Evolutionary conservation across 306 rosid genomes (phyloP).

Genomic region (Echinosophora koreensis): DNA sequence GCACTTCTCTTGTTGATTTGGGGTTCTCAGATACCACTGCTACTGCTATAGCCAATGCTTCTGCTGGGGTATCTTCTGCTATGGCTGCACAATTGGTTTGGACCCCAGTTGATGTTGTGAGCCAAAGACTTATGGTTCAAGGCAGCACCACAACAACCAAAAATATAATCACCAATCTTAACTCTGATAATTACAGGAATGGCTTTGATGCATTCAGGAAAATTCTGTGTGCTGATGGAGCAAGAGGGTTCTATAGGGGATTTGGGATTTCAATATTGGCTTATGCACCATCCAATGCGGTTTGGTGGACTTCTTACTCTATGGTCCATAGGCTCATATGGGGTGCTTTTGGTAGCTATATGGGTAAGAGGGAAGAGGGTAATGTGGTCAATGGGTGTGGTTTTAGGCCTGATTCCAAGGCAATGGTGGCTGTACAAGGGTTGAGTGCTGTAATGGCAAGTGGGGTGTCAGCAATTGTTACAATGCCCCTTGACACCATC

Average conservation of each 20-base stretch:
- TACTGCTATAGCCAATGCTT: slow-evolving; percentile 74
- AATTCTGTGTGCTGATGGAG: slow-evolving; percentile 76
- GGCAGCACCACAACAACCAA: slow-evolving; percentile 49
- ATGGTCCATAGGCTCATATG: slow-evolving; percentile 79
- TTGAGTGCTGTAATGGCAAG: slow-evolving; percentile 91
- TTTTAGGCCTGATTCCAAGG: slow-evolving; percentile 68
- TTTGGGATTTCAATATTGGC: slow-evolving; percentile 89
- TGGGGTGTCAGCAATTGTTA: slow-evolving; percentile 87
- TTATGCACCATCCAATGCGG: slow-evolving; percentile 96
- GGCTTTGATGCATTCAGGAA: slow-evolving; percentile 89
- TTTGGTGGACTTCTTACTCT: slow-evolving; percentile 98
- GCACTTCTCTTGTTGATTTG: slow-evolving; percentile 59
- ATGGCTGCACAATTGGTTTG: slow-evolving; percentile 95
- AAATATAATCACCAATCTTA: slow-evolving; percentile 52
- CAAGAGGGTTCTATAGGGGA: slow-evolving; percentile 87
- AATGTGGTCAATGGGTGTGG: slow-evolving; percentile 42
- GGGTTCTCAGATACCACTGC: slow-evolving; percentile 87
- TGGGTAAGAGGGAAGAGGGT: slow-evolving; percentile 57
- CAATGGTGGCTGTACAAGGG: slow-evolving; percentile 77
- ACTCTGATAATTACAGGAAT: slow-evolving; percentile 66
- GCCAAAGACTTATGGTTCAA: slow-evolving; percentile 94
- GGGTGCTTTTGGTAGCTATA: slow-evolving; percentile 69
- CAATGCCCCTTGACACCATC: slow-evolving; percentile 90
- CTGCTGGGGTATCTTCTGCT: slow-evolving; percentile 89
- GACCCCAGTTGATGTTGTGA: slow-evolving; percentile 96